Percentiles rank a stretch among this genome's conserved stretches.
Evolutionary conservation across 2,329 filamentous ascomycete genomes (phyloP).

Genomic region (Knoxdaviesia capensis): DNA sequence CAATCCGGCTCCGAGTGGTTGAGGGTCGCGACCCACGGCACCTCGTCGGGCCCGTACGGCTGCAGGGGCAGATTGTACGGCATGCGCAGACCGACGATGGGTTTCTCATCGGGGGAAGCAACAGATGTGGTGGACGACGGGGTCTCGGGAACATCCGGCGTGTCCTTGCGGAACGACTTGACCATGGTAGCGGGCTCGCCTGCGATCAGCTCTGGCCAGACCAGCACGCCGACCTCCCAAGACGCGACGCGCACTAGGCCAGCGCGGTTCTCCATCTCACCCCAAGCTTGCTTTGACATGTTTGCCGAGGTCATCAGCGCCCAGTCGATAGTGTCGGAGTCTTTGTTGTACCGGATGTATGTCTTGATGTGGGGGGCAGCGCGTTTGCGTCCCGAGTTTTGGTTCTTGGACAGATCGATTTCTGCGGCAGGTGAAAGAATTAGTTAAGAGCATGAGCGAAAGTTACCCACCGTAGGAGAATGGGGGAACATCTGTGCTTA

Average conservation of each 20-base stretch:
- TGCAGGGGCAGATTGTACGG: conserved; percentile 66
- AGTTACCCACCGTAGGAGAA: too few relatives aligned
- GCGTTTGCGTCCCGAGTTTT: conserved; percentile 38
- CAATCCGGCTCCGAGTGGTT: conserved; percentile 42
- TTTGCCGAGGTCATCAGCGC: conserved; percentile 82
- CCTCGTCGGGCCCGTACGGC: conserved; percentile 39
- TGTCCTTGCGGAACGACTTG: conserved; percentile 44
- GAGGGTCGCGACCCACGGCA: conserved; percentile 58
- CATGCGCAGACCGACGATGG: conserved; percentile 50
- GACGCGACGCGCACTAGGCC: conserved; percentile 54
- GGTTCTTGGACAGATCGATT: conserved; percentile 3
- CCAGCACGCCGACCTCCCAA: conserved; percentile 65
- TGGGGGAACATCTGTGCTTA: conserved; percentile 6
- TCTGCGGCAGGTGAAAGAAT: background rate
- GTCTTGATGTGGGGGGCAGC: conserved; percentile 84
- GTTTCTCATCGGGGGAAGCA: conserved; percentile 8
- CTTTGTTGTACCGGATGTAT: conserved; percentile 44
- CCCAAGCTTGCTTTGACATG: conserved; percentile 78
- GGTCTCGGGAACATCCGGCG: conserved; percentile 14
- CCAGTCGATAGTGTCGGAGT: conserved; percentile 48
- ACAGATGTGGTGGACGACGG: conserved; percentile 2
- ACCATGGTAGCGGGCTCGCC: conserved; percentile 36
- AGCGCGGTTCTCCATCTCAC: conserved; percentile 33
- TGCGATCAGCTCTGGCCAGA: conserved; percentile 49
- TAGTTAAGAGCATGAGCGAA: too few relatives aligned